These are phyloP conservation scores for Leccinum barrowsii DNA, from an alignment of 768 basidiomycete genomes.

Conservation along the genomic window DNA sequence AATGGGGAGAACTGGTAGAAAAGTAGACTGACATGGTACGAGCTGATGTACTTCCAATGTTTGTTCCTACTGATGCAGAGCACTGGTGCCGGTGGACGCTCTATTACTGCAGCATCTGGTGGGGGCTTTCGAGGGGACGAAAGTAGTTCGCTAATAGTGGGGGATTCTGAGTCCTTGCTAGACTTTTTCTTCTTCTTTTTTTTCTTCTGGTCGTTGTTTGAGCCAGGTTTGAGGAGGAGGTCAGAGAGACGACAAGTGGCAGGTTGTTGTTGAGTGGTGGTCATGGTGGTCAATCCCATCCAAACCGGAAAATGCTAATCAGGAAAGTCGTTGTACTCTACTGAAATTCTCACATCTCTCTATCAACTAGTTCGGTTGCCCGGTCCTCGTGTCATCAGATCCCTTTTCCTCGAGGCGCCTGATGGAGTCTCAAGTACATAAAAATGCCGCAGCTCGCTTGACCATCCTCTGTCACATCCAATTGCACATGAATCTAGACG, in stretches of 20 bases:
- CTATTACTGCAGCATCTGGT: slow-evolving; percentile 31
- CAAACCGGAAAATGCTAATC: slow-evolving; percentile 5
- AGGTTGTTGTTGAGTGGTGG: neutral
- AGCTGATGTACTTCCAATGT: slow-evolving; percentile 92
- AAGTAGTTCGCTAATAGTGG: neutral
- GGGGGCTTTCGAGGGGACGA: slow-evolving; percentile 27
- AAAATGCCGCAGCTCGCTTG: neutral
- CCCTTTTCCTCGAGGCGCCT: neutral
- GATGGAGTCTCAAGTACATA: neutral
- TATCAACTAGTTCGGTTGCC: neutral
- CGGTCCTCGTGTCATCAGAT: neutral
- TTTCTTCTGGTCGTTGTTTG: slow-evolving; percentile 49
- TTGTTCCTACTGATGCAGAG: slow-evolving; percentile 91
- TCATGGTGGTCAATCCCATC: neutral
- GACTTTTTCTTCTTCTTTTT: slow-evolving; percentile 64
- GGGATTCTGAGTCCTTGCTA: slow-evolving; percentile 32
- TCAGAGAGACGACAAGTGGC: neutral
- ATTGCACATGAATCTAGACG: too few relatives aligned
- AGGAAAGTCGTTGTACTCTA: slow-evolving; percentile 10
- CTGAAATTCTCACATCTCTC: neutral
- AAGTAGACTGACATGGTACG: slow-evolving; percentile 68
- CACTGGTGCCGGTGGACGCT: slow-evolving; percentile 55
- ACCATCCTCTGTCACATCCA: too few relatives aligned
- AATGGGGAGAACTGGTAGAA: neutral
- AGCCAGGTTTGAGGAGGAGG: neutral